Percentiles rank a stretch among this genome's conserved stretches.
phyloP scores from a whole-genome alignment of 805 yeast genomes.

The Suhomyces faveliae region DNA sequence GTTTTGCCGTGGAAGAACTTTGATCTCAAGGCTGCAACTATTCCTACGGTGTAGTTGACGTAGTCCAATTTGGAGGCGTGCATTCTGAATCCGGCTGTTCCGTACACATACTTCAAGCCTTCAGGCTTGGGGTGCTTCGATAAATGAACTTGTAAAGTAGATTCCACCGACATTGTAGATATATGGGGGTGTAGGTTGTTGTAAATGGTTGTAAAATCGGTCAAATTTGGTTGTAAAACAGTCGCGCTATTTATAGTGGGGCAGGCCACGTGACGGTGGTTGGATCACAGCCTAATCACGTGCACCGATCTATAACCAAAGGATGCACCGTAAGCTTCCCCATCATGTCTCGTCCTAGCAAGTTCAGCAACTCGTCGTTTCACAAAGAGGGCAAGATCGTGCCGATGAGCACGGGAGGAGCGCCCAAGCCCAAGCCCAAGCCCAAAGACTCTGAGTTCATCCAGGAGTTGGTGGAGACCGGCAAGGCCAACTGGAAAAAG shows the following conservation, averaged over 20 bases:
- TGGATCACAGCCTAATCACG: no score
- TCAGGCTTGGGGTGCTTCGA: constrained; percentile 46
- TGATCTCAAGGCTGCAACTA: constrained; percentile 83
- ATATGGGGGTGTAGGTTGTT: neutral
- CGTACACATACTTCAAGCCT: constrained; percentile 55
- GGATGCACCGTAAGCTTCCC: no score
- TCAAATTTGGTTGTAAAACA: neutral
- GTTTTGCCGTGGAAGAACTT: constrained; percentile 61
- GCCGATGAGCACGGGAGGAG: constrained; percentile 6
- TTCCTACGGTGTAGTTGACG: constrained; percentile 72
- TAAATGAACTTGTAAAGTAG: constrained; percentile 1
- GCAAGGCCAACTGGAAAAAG: constrained; percentile 43
- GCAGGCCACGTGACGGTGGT: neutral
- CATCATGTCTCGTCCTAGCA: constrained; percentile 10
- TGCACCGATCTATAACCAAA: neutral
- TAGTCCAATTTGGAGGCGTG: constrained; percentile 68
- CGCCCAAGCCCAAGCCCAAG: constrained; percentile 9
- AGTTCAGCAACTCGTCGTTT: constrained; percentile 30
- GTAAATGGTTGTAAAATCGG: neutral
- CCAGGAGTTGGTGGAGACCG: constrained; percentile 37
- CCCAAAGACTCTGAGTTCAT: constrained; percentile 31
- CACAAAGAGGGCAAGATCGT: constrained; percentile 25
- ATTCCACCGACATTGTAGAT: constrained; percentile 9
- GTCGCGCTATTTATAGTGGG: neutral
- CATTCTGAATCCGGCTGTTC: constrained; percentile 97